These are phyloP conservation scores for Melianthus villosus DNA, from an alignment of 441 rosid species.

Conservation along the genomic window DNA sequence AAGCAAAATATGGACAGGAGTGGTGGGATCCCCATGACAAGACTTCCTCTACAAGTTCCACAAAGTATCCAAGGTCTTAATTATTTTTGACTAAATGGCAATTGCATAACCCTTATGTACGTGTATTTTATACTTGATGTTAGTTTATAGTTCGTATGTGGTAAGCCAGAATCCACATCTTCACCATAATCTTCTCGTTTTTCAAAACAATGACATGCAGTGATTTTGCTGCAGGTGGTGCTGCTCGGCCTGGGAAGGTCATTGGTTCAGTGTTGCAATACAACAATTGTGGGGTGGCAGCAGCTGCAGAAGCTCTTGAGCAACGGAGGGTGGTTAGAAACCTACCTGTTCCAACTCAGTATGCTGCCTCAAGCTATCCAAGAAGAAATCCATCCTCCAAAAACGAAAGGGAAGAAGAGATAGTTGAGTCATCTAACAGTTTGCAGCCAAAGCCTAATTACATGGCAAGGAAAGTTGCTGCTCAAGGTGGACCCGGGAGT, in stretches of 20 bases:
- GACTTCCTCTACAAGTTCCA: slow-evolving; percentile 73
- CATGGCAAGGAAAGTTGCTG: slow-evolving; percentile 66
- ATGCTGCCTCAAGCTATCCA: slow-evolving; percentile 32
- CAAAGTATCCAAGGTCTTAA: slow-evolving; percentile 44
- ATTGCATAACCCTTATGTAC: background rate
- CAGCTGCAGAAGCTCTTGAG: slow-evolving; percentile 48
- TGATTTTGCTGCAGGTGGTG: slow-evolving; percentile 37
- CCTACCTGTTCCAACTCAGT: slow-evolving; percentile 42
- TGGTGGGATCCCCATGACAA: slow-evolving; percentile 46
- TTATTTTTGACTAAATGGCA: background rate
- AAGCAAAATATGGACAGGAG: slow-evolving; percentile 44
- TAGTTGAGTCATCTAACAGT: slow-evolving; percentile 42
- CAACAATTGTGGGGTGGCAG: slow-evolving; percentile 61
- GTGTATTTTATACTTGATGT: background rate
- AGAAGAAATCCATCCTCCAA: slow-evolving; percentile 52
- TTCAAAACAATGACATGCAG: background rate
- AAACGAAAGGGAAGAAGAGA: slow-evolving; percentile 59
- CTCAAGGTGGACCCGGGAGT: slow-evolving; percentile 53
- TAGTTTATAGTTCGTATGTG: background rate
- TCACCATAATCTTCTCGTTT: background rate
- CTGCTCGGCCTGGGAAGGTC: slow-evolving; percentile 75
- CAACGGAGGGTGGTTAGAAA: slow-evolving; percentile 58
- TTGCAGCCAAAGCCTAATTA: slow-evolving; percentile 75
- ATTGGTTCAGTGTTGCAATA: slow-evolving; percentile 63
- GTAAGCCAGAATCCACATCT: background rate